These are phyloP conservation scores for Dianthus caryophyllus DNA, from an alignment of 148 eudicot genomes.

Conservation along the genomic window DNA sequence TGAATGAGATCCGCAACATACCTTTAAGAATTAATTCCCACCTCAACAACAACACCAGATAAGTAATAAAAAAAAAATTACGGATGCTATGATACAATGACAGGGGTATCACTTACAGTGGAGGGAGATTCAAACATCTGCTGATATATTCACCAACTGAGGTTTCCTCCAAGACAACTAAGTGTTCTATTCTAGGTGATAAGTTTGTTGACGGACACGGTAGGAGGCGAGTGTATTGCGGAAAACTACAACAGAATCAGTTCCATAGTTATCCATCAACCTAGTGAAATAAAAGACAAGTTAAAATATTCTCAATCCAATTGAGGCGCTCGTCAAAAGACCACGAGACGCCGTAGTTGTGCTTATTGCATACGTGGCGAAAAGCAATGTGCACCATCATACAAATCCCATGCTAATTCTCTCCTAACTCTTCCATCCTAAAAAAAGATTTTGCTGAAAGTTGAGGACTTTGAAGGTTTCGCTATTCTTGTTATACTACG, in stretches of 20 bases:
- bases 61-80: not conserved
- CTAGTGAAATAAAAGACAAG: not conserved
- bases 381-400: too few species aligned
- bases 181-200: slow-evolving; percentile 81
- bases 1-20: slow-evolving; percentile 89
- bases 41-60: not conserved
- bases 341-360: too few species aligned
- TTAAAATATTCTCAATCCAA: not conserved
- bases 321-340: too few species aligned
- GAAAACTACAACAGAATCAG: slow-evolving; percentile 39
- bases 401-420: too few species aligned
- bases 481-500: too few species aligned
- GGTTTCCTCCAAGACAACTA: slow-evolving; percentile 66
- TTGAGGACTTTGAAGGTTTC: too few species aligned
- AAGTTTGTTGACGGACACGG: slow-evolving; percentile 67
- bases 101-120: slow-evolving; percentile 54
- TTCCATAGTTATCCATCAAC: not conserved
- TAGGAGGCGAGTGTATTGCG: slow-evolving; percentile 66
- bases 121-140: slow-evolving; percentile 70
- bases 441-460: too few species aligned
- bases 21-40: slow-evolving; percentile 33
- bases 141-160: slow-evolving; percentile 60
- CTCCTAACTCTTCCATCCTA: too few species aligned
- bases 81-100: not conserved
- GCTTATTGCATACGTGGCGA: too few species aligned